Percentiles rank a stretch among this genome's conserved stretches.
phyloP scores from a whole-genome alignment of 2,329 filamentous ascomycete genomes.

The Zymoseptoria passerinii region DNA sequence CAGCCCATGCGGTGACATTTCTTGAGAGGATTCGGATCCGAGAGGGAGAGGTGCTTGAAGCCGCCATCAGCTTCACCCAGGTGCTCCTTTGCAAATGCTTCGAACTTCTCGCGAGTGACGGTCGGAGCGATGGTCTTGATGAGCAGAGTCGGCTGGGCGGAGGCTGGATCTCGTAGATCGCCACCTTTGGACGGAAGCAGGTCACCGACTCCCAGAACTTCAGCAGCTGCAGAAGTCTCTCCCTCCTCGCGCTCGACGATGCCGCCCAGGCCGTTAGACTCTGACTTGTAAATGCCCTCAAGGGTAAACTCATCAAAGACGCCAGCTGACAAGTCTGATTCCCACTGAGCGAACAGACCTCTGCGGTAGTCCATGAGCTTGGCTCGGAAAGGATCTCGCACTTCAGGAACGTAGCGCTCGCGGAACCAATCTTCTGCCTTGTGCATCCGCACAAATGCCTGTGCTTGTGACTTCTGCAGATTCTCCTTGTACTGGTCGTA shows the following conservation, averaged over 20 bases:
- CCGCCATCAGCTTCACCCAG: constrained; percentile 84
- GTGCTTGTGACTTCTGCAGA: constrained; percentile 53
- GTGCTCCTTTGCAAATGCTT: constrained; percentile 89
- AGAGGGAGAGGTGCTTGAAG: constrained; percentile 91
- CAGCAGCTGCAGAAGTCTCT: constrained; percentile 81
- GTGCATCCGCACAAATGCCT: constrained; percentile 81
- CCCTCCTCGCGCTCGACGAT: constrained; percentile 91
- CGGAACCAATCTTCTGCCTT: constrained; percentile 97
- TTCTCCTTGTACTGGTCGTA: constrained; percentile 60
- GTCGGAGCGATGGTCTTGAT: constrained; percentile 98
- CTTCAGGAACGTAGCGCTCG: constrained; percentile 82
- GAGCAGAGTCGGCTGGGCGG: constrained; percentile 81
- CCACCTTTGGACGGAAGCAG: constrained; percentile 74
- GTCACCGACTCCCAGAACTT: constrained; percentile 87
- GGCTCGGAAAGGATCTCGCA: constrained; percentile 63
- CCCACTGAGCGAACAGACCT: constrained; percentile 76
- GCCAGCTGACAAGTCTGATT: constrained; percentile 74
- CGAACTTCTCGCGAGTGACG: constrained; percentile 85
- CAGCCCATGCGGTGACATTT: constrained; percentile 96
- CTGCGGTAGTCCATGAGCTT: constrained; percentile 75
- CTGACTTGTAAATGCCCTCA: constrained; percentile 87
- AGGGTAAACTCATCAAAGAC: constrained; percentile 90
- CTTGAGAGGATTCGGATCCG: constrained; percentile 93
- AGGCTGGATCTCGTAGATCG: constrained; percentile 80
- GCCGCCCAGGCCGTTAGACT: constrained; percentile 78